These are phyloP conservation scores for Umbelopsis sp. DNA, from an alignment of 192 early-diverging fungal species.

Conservation along the genomic window DNA sequence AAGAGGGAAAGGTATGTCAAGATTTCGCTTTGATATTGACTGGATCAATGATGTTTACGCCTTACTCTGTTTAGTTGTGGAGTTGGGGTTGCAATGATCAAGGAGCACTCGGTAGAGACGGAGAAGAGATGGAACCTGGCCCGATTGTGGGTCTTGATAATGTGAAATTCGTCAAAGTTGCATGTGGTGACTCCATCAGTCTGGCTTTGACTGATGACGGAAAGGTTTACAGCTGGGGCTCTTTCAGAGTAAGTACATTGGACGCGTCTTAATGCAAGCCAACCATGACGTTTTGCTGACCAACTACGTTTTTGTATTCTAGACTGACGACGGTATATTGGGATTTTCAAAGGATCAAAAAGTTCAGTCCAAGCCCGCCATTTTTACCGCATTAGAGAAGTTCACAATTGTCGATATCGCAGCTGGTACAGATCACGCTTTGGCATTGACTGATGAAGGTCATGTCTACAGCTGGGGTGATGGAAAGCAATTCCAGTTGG, in stretches of 20 bases:
- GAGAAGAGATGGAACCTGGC: conserved; percentile 69
- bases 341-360: conserved; percentile 73
- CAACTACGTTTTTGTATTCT: neutral
- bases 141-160: conserved; percentile 73
- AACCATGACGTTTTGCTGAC: neutral
- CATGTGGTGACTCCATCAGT: conserved; percentile 84
- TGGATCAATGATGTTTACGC: neutral
- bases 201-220: conserved; percentile 80
- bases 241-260: conserved; percentile 57
- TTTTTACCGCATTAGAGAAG: conserved; percentile 57
- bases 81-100: conserved; percentile 98
- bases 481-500: conserved; percentile 88
- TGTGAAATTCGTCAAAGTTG: conserved; percentile 73
- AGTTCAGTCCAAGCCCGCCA: conserved; percentile 62
- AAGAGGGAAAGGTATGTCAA: conserved; percentile 66
- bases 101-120: conserved; percentile 74
- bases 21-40: neutral
- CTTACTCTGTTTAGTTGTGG: conserved; percentile 57
- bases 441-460: conserved; percentile 73
- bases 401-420: conserved; percentile 75
- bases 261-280: neutral
- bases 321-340: conserved; percentile 82
- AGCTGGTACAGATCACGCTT: conserved; percentile 84
- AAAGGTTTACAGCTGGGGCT: conserved; percentile 87
- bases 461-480: conserved; percentile 89